Base-by-base conservation (phyloP, 2,329 filamentous ascomycete genomes). In the Rhynchosporium graminicola region DNA sequence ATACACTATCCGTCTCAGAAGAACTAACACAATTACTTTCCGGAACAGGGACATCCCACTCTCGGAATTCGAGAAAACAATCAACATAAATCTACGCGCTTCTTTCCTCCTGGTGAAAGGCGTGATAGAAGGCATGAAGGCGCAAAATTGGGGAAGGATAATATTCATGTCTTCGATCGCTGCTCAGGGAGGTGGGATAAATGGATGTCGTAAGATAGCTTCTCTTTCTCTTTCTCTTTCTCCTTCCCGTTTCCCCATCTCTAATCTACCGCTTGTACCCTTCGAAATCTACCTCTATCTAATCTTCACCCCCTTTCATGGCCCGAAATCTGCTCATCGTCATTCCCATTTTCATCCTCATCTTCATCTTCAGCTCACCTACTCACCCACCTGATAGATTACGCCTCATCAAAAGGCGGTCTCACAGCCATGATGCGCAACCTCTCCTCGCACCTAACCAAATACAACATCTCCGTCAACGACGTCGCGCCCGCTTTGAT, bases 401-500 rank as follows among this genome's bases (percentile, higher is more conserved):
- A 71, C 60, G 64, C 67, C 68, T 74, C 63, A 67, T 74, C 73
- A 1, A 81, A 81, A 68, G 77, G 76, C 51, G 79, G 79, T 1
- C 64, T 80, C 50, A 78, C 78, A 65, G 77, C 77, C 28, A 74
- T 81, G 68, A 73, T 80, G 63, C 78, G 80, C 68, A 81, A 79
- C 73, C 67, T 82, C 28, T 76, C 78, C 1, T 68, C 66, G 3
- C 72, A 73, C 57, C 77, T 80, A 65, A 77, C 75, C 6, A 74
- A 72, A 62, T 77, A 77, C 55, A 79, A 78, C 12, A 74, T 82
- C 47, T 80, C 77, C 20, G 77, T 80, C 0, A 82, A 82, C 67
- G 79, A 77, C 42, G 75, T 81, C 13, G 79, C 79, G 20, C 79
- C 80, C 8, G 79, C 79, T 8, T 67, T 80, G 69, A 79, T 81